phyloP scores from a whole-genome alignment of 2,329 filamentous ascomycete genomes.

The Chrysoporthe austroafricana region DNA sequence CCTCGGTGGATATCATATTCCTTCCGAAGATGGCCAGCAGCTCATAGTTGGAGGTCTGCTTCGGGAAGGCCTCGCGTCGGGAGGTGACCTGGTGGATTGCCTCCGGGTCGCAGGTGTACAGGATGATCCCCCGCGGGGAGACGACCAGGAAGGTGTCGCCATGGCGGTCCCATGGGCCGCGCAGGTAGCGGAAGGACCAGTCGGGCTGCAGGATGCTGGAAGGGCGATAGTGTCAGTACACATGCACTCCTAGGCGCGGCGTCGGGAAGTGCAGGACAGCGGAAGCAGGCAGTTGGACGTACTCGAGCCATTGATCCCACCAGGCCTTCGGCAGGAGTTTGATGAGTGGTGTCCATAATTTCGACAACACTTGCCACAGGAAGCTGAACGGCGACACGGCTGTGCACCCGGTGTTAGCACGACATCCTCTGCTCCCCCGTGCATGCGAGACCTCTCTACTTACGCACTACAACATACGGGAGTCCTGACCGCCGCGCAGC shows the following conservation, averaged over 20 bases:
- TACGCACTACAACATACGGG: slow-evolving; percentile 58
- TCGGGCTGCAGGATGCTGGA: slow-evolving; percentile 60
- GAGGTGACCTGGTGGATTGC: slow-evolving; percentile 67
- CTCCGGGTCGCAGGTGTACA: slow-evolving; percentile 67
- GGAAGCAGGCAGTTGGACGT: slow-evolving; percentile 35
- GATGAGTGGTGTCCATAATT: slow-evolving; percentile 60
- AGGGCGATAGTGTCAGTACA: background rate
- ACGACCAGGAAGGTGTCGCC: slow-evolving; percentile 70
- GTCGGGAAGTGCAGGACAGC: background rate
- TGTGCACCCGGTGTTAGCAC: slow-evolving; percentile 35
- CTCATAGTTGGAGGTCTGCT: slow-evolving; percentile 63
- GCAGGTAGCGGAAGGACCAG: slow-evolving; percentile 60
- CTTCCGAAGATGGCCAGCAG: slow-evolving; percentile 69
- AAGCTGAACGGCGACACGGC: slow-evolving; percentile 54
- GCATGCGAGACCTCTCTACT: slow-evolving; percentile 35
- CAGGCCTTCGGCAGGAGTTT: slow-evolving; percentile 56
- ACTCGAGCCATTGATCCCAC: slow-evolving; percentile 65
- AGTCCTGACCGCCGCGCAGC: slow-evolving; percentile 56
- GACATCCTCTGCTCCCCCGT: background rate
- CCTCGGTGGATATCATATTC: slow-evolving; percentile 74
- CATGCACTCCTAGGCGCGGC: too few relatives aligned
- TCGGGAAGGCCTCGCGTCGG: slow-evolving; percentile 72
- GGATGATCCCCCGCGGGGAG: slow-evolving; percentile 54
- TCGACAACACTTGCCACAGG: slow-evolving; percentile 59
- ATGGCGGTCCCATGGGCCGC: slow-evolving; percentile 60